Conservation (phyloP, 345 rosid species). For the Brassica cretica region DNA sequence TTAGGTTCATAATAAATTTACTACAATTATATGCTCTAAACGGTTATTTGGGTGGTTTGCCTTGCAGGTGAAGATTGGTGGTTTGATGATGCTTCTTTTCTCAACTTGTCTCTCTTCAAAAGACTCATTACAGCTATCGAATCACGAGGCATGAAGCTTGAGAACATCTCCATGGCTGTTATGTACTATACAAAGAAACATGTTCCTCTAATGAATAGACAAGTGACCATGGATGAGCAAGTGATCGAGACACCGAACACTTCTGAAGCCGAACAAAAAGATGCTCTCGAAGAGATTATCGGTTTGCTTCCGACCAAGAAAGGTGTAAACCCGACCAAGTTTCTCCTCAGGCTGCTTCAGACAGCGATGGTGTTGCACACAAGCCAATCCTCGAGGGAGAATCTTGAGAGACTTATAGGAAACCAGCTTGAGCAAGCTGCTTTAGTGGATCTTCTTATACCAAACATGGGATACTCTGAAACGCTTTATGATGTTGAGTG, state of each 20-base stretch:
- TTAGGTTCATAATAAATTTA: not conserved
- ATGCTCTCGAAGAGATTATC: slow-evolving; percentile 60
- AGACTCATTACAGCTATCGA: slow-evolving; percentile 52
- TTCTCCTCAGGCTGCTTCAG: slow-evolving; percentile 65
- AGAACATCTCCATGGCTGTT: slow-evolving; percentile 53
- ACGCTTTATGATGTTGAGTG: slow-evolving; percentile 68
- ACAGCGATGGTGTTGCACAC: slow-evolving; percentile 58
- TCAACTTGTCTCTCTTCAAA: slow-evolving; percentile 53
- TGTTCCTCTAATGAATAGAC: slow-evolving; percentile 56
- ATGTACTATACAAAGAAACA: slow-evolving; percentile 59
- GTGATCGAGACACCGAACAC: slow-evolving; percentile 34
- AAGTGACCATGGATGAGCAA: slow-evolving; percentile 45
- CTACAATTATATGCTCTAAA: not conserved
- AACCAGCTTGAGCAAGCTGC: slow-evolving; percentile 63
- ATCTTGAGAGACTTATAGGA: slow-evolving; percentile 62
- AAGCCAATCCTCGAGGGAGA: slow-evolving; percentile 53
- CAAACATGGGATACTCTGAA: slow-evolving; percentile 59
- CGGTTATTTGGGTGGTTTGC: not conserved
- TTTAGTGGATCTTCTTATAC: slow-evolving; percentile 63
- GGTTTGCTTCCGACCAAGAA: slow-evolving; percentile 59
- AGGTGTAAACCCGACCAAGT: slow-evolving; percentile 59
- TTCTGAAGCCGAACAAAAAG: slow-evolving; percentile 54
- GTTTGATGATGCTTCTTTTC: slow-evolving; percentile 63
- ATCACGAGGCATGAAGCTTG: slow-evolving; percentile 58
- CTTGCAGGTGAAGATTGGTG: slow-evolving; percentile 69